Base-by-base conservation (phyloP, 768 basidiomycete species). In the Pleurotus eryngii region DNA sequence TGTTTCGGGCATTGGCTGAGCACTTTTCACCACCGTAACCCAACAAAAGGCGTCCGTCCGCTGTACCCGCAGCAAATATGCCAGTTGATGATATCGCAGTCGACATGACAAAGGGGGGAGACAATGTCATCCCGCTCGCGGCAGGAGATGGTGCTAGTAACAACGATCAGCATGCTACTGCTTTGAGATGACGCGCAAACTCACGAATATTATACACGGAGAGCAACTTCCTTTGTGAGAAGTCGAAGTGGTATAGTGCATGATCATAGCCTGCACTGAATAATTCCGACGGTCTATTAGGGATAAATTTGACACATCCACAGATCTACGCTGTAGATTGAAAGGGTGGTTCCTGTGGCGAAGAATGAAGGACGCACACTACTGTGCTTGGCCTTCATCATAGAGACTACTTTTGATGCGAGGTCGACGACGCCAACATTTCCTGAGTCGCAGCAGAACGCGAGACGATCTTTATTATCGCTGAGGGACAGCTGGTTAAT, bases 251-350 rank as follows among this genome's bases (percentile, higher is more conserved):
- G 12, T 89, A 66, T 22, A 93, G 62, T 3, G 76, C 71, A 40
- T 77, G 81, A 62, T 94, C 92, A 63, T 88, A 92, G 1, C 91
- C 91, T 4, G 84, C 90, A 59, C 87, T 90, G 20, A 94, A 76
- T 11, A 91, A 64, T 67, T 93, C 92, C 43, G 75, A 77, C 3
- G 88, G 83, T 20, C 89, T 77, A 65, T 80, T 80, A 5, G 89
- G 86, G 58, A 93, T 82, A 66, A 90, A 92, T 58, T 75, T 81
- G 39, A 88, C 83, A 15, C 80, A 78, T 9, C 82, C 84, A 47
- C 87, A 90, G 11, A 93, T 81, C 90, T 92, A 63, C 37, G 59
- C n/a, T 45, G 50, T 18, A 18, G 26, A 40, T 47, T 42, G 50
- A 14, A 55, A 51, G 51, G 57, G 37, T 7, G 7, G 3, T 18